Percentiles rank a stretch among this genome's conserved stretches.
Conservation (phyloP, 2,329 filamentous ascomycete genomes). For the Nectriaceae sp. region DNA sequence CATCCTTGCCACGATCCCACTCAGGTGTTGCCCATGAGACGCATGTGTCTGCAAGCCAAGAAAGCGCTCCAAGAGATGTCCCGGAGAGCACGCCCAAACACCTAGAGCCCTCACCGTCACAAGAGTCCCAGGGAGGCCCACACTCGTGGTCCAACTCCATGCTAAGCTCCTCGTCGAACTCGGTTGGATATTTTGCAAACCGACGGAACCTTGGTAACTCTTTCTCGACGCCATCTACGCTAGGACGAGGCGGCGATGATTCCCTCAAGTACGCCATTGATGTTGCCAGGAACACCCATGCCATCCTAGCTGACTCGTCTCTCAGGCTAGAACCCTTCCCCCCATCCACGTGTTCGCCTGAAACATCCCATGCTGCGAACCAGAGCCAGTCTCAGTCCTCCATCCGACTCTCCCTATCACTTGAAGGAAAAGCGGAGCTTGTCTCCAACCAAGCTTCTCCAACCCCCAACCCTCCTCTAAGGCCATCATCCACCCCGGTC, state of each 20-base stretch:
- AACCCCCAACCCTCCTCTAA: slow-evolving; percentile 51
- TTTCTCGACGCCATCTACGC: slow-evolving; percentile 50
- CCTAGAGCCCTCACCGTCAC: slow-evolving; percentile 28
- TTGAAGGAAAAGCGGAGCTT: slow-evolving; percentile 89
- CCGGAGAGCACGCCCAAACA: slow-evolving; percentile 27
- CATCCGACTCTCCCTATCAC: slow-evolving; percentile 78
- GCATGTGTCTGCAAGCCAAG: slow-evolving; percentile 22
- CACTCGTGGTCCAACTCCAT: slow-evolving; percentile 41
- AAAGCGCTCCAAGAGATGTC: slow-evolving; percentile 17
- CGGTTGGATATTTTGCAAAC: slow-evolving; percentile 55
- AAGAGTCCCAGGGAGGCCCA: slow-evolving; percentile 28
- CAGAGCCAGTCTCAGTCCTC: slow-evolving; percentile 46
- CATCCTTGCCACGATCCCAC: slow-evolving; percentile 26
- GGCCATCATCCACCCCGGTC: slow-evolving; percentile 49
- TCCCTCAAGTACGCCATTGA: slow-evolving; percentile 44
- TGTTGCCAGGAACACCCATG: background rate
- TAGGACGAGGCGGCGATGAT: slow-evolving; percentile 43
- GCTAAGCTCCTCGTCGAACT: slow-evolving; percentile 44
- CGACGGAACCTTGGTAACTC: slow-evolving; percentile 57
- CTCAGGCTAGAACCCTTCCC: slow-evolving; percentile 46
- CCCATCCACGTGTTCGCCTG: slow-evolving; percentile 44
- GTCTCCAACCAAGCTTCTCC: slow-evolving; percentile 71
- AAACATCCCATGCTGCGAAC: slow-evolving; percentile 38
- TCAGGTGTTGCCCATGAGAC: slow-evolving; percentile 28
- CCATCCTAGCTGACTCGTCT: slow-evolving; percentile 11